These are phyloP conservation scores for Dysphania ambrosioides DNA, from an alignment of 148 eudicot genomes.

Conservation along the genomic window DNA sequence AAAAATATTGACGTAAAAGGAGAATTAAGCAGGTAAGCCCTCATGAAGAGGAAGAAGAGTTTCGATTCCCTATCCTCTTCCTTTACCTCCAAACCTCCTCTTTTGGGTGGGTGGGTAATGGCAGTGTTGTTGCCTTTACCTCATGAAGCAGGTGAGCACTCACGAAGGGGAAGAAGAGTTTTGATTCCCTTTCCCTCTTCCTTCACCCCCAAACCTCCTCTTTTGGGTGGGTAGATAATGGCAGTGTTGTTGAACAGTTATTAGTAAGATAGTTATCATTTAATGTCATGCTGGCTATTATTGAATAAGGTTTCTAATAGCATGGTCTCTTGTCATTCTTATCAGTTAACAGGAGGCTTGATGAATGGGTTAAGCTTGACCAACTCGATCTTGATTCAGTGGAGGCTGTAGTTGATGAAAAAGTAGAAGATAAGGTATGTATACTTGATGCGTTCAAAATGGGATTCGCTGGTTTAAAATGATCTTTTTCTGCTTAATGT, in stretches of 20 bases:
- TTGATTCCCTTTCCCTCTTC: not conserved
- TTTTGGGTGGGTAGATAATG: not conserved
- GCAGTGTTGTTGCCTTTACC: not conserved
- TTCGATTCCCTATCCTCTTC: not conserved
- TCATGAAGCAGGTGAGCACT: no score
- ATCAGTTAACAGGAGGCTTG: conserved; percentile 94
- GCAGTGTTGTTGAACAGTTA: not conserved
- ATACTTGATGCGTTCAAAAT: not conserved
- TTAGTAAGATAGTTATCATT: not conserved
- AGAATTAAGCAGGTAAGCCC: no score
- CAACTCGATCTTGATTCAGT: conserved; percentile 96
- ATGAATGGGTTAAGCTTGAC: conserved; percentile 96
- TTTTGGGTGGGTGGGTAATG: not conserved
- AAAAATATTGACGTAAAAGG: not conserved
- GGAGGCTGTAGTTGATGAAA: conserved; percentile 91
- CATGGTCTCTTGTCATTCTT: conserved; percentile 4
- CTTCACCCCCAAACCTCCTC: not conserved
- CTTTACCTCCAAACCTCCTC: not conserved
- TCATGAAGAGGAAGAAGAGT: not conserved
- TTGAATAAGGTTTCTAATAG: not conserved
- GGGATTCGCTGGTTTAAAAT: not conserved
- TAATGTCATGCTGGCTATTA: not conserved
- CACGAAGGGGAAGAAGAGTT: not conserved
- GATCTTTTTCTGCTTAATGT: not conserved
- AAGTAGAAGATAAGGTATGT: conserved; percentile 95